These are phyloP conservation scores for Paxillus involutus DNA, from an alignment of 768 basidiomycete species.

Conservation along the genomic window DNA sequence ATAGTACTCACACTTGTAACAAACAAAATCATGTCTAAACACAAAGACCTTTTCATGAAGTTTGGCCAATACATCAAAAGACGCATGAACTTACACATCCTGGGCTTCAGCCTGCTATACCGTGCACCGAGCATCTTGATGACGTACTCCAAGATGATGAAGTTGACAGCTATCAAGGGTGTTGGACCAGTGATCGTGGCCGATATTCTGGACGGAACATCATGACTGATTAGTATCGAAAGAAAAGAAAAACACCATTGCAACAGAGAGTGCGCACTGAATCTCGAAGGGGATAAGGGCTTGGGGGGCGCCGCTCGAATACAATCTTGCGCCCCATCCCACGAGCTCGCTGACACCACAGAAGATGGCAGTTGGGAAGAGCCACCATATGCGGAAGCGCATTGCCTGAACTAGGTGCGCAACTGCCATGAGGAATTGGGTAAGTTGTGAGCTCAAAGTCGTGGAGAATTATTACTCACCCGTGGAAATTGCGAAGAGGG, in stretches of 20 bases:
- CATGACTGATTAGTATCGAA: background rate
- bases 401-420: slow-evolving; percentile 46
- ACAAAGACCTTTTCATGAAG: slow-evolving; percentile 27
- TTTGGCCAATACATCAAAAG: background rate
- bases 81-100: slow-evolving; percentile 19
- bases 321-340: slow-evolving; percentile 57
- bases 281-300: slow-evolving; percentile 38
- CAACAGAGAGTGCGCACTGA: slow-evolving; percentile 34
- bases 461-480: background rate
- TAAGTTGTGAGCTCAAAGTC: background rate
- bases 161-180: slow-evolving; percentile 55
- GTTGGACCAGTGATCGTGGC: slow-evolving; percentile 55
- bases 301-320: slow-evolving; percentile 38
- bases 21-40: slow-evolving; percentile 13
- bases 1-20: slow-evolving; percentile 8
- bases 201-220: slow-evolving; percentile 20
- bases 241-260: background rate
- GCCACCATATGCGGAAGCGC: slow-evolving; percentile 49
- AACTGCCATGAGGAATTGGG: slow-evolving; percentile 28
- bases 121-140: slow-evolving; percentile 41
- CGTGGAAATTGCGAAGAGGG: slow-evolving; percentile 39
- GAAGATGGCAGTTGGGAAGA: slow-evolving; percentile 47
- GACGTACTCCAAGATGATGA: slow-evolving; percentile 51
- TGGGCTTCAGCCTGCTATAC: slow-evolving; percentile 49
- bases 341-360: slow-evolving; percentile 50